These are phyloP conservation scores for Aspergillus candidus DNA, from an alignment of 2,329 filamentous ascomycete genomes.

Conservation along the genomic window DNA sequence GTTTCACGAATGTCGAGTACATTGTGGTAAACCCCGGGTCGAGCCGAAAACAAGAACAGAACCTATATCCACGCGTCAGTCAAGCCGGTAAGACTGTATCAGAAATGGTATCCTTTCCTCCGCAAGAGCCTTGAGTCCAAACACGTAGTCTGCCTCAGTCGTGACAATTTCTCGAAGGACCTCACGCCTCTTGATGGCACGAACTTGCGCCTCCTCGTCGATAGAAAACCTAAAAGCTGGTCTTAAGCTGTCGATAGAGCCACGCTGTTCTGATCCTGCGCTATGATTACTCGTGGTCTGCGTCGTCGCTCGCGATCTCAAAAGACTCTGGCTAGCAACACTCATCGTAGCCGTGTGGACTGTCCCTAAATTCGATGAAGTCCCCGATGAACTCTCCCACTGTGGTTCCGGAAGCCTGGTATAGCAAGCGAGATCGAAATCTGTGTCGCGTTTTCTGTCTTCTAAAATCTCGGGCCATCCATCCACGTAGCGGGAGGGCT, in stretches of 20 bases:
- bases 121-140: constrained; percentile 77
- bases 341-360: constrained; percentile 78
- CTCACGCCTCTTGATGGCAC: constrained; percentile 68
- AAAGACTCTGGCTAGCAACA: constrained; percentile 63
- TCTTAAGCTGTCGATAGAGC: constrained; percentile 53
- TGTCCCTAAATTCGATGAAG: constrained; percentile 71
- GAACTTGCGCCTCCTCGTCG: constrained; percentile 64
- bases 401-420: constrained; percentile 30
- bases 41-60: constrained; percentile 66
- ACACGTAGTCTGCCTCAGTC: constrained; percentile 84
- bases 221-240: constrained; percentile 42
- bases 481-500: constrained; percentile 26
- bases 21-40: constrained; percentile 71
- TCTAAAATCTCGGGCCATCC: constrained; percentile 31
- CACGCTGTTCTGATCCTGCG: constrained; percentile 59
- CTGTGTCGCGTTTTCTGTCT: constrained; percentile 7
- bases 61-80: constrained; percentile 48
- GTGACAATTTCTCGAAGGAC: constrained; percentile 78
- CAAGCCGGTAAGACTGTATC: not conserved
- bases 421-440: constrained; percentile 12
- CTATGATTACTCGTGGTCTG: constrained; percentile 51
- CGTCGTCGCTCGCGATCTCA: constrained; percentile 54
- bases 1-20: constrained; percentile 72
- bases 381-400: constrained; percentile 64
- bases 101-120: constrained; percentile 55